Evolutionary conservation across 352 stramenopile species (phyloP).

Genomic region (Sclerospora graminicola): DNA sequence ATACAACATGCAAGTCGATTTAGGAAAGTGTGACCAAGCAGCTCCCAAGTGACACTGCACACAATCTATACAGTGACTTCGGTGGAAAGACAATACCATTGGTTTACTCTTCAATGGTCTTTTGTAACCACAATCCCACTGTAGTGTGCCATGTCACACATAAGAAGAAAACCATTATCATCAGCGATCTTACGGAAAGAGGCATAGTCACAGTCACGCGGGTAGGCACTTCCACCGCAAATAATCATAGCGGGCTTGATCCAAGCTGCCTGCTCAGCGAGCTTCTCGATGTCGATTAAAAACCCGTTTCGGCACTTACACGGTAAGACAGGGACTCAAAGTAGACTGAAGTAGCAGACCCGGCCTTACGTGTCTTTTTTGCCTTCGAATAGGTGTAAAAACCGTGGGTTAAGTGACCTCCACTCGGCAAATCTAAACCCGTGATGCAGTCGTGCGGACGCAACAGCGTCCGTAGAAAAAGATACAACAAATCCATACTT

Average conservation of each 20-base stretch:
- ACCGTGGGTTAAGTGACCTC: constrained; percentile 98
- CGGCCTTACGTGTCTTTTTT: constrained; percentile 93
- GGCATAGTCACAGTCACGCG: too few species aligned
- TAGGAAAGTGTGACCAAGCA: too few species aligned
- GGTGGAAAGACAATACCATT: too few species aligned
- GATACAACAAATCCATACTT: too few species aligned
- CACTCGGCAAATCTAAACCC: too few species aligned
- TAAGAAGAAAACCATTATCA: constrained; percentile 93
- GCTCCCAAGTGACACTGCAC: too few species aligned
- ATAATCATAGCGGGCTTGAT: constrained; percentile 98
- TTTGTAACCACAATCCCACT: constrained; percentile 97
- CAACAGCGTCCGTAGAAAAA: constrained; percentile 90
- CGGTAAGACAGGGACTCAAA: constrained; percentile 98
- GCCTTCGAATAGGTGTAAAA: constrained; percentile 97
- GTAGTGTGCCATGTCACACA: constrained; percentile 99
- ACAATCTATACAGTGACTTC: too few species aligned
- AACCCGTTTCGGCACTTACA: constrained; percentile 89
- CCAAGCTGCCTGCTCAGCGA: constrained; percentile 89
- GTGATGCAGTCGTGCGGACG: constrained; percentile 98
- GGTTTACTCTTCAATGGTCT: too few species aligned
- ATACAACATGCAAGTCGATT: too few species aligned
- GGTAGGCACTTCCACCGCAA: constrained; percentile 93
- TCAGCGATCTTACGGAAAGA: constrained; percentile 97
- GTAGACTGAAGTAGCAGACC: constrained; percentile 99
- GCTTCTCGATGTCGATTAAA: constrained; percentile 97